phyloP scores from a whole-genome alignment of 768 basidiomycete species.

The Leucosporidium scottii region DNA sequence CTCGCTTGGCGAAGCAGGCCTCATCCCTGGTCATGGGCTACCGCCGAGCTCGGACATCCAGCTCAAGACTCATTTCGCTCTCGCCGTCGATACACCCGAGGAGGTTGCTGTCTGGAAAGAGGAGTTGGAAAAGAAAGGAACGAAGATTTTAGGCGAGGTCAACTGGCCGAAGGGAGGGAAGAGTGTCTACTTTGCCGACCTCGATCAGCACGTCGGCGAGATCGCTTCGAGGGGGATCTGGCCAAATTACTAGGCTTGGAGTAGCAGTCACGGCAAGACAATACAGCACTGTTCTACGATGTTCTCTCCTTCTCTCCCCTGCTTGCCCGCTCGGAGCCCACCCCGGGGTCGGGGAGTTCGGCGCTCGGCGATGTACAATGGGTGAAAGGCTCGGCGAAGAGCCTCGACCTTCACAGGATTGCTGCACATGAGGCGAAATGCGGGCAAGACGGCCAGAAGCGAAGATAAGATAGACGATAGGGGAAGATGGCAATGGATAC shows the following conservation, averaged over 20 bases:
- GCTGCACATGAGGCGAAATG: no score
- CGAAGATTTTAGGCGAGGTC: constrained; percentile 5
- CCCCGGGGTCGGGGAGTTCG: no score
- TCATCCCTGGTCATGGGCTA: constrained; percentile 19
- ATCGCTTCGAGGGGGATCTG: constrained; percentile 23
- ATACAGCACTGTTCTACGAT: no score
- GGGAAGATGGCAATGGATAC: no score
- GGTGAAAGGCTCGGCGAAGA: no score
- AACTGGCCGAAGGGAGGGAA: constrained; percentile 22
- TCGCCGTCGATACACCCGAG: constrained; percentile 17
- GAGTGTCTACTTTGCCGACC: constrained; percentile 23
- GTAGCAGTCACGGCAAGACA: no score
- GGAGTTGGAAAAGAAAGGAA: constrained; percentile 2
- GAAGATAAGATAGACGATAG: no score
- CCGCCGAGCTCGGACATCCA: not conserved
- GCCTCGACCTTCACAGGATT: no score
- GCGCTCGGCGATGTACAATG: no score
- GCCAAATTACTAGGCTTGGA: constrained; percentile 21
- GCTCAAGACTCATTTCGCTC: constrained; percentile 23
- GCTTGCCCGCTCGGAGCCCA: no score
- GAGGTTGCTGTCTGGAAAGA: constrained; percentile 17
- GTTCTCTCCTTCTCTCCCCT: no score
- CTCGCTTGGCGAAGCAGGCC: not conserved
- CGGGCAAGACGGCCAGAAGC: no score
- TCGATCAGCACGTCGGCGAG: constrained; percentile 26